Base-by-base conservation (phyloP, 176 grass and related monocot genomes). In the Bromus sterilis region DNA sequence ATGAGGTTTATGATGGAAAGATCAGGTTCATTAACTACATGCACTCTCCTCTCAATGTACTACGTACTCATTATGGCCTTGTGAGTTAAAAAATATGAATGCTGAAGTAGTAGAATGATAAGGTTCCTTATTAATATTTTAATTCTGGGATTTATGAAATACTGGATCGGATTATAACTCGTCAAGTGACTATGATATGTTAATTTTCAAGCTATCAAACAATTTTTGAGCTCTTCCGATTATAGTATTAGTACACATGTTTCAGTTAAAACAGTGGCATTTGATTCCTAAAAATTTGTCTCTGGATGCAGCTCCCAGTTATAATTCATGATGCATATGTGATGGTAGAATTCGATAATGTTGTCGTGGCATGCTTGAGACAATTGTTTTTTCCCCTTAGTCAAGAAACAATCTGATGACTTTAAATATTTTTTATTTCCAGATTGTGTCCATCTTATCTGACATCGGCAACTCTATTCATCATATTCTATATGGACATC, bases 321-420 rank as follows among this genome's bases (percentile, higher is more conserved):
- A 97, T 97, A 63, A 97, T 97, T 40, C 91, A 97, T 82, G 94
- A 97, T 85, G 94, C 91, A 44, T 97, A 89, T 67, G 94, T 97
- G 43, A 97, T 97, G 40, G 77, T 97, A 33, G 94, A 97, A 77
- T 97, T 97, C 72, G 91, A 94, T 81, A 94, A 92, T 89, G 94
- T 6, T 92, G 91, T 56, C 91, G 94, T 60, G 94, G 91, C 20
- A 92, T 97, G 91, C 91, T 97, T 74, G n/a, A n/a, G n/a, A n/a
- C n/a, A n/a, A n/a, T n/a, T n/a, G n/a, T n/a, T n/a, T n/a, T n/a
- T n/a, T n/a, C n/a, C n/a, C n/a, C n/a, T n/a, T n/a, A n/a, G n/a
- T n/a, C n/a, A n/a, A n/a, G n/a, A n/a, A n/a, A n/a, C n/a, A n/a
- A n/a, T n/a, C n/a, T n/a, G n/a, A n/a, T n/a, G n/a, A n/a, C n/a